Conservation (phyloP, 2,329 filamentous ascomycete genomes). For the Colletotrichum sp. region DNA sequence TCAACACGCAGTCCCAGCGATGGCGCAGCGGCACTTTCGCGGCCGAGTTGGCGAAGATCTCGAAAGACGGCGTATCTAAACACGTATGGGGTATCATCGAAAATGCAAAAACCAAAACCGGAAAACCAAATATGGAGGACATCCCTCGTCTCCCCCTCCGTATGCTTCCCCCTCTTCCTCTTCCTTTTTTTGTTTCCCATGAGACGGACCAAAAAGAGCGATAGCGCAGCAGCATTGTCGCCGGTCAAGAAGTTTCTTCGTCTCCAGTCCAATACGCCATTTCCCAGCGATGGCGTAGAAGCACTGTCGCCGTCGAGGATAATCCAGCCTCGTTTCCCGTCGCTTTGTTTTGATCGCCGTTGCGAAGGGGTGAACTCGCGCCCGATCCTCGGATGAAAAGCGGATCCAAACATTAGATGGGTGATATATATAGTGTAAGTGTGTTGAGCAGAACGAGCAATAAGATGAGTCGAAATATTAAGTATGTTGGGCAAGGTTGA, state of each 20-base stretch:
- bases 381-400: slow-evolving; percentile 30
- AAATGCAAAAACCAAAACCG: slow-evolving; percentile 28
- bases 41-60: slow-evolving; percentile 47
- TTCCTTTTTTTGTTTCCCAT: slow-evolving; percentile 8
- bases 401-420: slow-evolving; percentile 30
- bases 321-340: slow-evolving; percentile 20
- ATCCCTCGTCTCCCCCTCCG: background rate
- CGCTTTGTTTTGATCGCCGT: background rate
- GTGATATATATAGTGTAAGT: background rate
- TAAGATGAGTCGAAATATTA: slow-evolving; percentile 2
- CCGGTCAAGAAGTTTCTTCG: slow-evolving; percentile 29
- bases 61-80: slow-evolving; percentile 50
- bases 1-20: slow-evolving; percentile 59
- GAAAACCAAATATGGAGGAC: slow-evolving; percentile 24
- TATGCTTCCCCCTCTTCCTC: background rate
- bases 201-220: slow-evolving; percentile 25
- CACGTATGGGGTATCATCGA: slow-evolving; percentile 49
- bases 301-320: slow-evolving; percentile 44
- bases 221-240: slow-evolving; percentile 64
- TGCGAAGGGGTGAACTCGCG: slow-evolving; percentile 1
- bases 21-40: slow-evolving; percentile 62
- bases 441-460: slow-evolving; percentile 2
- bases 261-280: slow-evolving; percentile 49
- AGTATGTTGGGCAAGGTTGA: slow-evolving; percentile 38
- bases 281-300: slow-evolving; percentile 52